Conservation (phyloP, 352 stramenopile species). For the Phytophthora hibernalis region DNA sequence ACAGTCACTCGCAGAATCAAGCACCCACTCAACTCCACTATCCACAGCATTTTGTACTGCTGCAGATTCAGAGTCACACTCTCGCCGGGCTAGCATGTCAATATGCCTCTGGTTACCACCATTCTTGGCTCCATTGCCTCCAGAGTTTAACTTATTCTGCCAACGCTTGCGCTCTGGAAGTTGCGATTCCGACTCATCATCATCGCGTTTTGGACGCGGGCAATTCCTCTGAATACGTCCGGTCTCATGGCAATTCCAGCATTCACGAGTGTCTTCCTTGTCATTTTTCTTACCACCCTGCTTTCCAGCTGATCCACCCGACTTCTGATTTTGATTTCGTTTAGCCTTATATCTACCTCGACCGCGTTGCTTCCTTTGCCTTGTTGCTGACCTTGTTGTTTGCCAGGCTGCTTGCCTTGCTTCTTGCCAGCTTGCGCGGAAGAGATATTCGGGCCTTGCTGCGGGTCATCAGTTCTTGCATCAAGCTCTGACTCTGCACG, state of each 20-base stretch:
- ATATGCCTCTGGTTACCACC: not conserved
- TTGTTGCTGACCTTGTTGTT: not conserved
- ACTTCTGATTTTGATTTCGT: not conserved
- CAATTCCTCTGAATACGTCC: conserved; percentile 18
- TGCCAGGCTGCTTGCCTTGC: not conserved
- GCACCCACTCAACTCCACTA: not conserved
- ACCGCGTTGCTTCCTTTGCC: not conserved
- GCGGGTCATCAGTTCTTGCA: not conserved
- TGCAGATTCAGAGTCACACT: not conserved
- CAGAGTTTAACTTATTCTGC: conserved; percentile 1
- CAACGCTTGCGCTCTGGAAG: conserved; percentile 17
- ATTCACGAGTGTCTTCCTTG: conserved; percentile 10
- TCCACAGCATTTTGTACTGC: not conserved
- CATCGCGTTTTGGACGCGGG: not conserved
- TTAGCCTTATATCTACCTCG: conserved; percentile 8
- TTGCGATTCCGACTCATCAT: conserved; percentile 10
- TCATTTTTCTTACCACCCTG: conserved; percentile 8
- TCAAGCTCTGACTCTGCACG: conserved; percentile 13
- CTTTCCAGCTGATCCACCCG: not conserved
- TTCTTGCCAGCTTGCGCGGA: conserved; percentile 11
- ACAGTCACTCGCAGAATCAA: conserved; percentile 1
- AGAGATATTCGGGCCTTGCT: not conserved
- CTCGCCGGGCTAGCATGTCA: not conserved
- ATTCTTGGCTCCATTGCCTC: not conserved
- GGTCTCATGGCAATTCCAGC: conserved; percentile 17